Conservation (phyloP, 1,284 basidiomycete species). For the Ceratobasidium sp. region DNA sequence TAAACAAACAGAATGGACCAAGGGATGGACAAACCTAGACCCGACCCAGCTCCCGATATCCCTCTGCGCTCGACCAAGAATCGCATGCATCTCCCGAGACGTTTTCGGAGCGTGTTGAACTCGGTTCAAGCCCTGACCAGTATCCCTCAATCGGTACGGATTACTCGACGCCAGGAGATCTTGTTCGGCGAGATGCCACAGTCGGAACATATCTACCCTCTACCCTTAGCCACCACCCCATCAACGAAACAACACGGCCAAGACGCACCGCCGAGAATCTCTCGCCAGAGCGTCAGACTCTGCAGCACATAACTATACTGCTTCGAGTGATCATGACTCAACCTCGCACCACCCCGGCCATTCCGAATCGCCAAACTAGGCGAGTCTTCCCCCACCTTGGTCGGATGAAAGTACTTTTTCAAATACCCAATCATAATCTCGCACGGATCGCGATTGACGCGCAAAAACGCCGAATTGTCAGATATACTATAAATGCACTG, state of each 20-base stretch:
- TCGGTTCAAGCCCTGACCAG: slow-evolving; percentile 82
- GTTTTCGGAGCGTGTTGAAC: slow-evolving; percentile 84
- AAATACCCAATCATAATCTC: slow-evolving; percentile 78
- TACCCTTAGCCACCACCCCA: background rate
- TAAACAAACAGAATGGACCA: slow-evolving; percentile 54
- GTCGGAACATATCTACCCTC: slow-evolving; percentile 75
- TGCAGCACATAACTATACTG: slow-evolving; percentile 83
- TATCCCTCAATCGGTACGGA: slow-evolving; percentile 77
- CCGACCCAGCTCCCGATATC: slow-evolving; percentile 82
- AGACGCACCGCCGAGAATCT: slow-evolving; percentile 74
- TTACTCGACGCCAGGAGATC: slow-evolving; percentile 76
- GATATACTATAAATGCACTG: slow-evolving; percentile 84
- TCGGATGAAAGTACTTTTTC: slow-evolving; percentile 76
- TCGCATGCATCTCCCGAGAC: slow-evolving; percentile 81
- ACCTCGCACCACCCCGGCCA: slow-evolving; percentile 74
- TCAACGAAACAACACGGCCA: background rate
- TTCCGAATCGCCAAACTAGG: slow-evolving; percentile 65
- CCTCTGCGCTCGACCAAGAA: slow-evolving; percentile 77
- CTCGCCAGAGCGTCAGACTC: slow-evolving; percentile 81
- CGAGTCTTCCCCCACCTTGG: slow-evolving; percentile 53
- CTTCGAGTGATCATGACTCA: slow-evolving; percentile 81
- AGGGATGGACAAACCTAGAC: slow-evolving; percentile 60
- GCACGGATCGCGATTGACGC: slow-evolving; percentile 81
- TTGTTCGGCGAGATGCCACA: slow-evolving; percentile 79
- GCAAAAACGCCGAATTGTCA: slow-evolving; percentile 83